Evolutionary conservation across 495 filamentous ascomycete genomes (phyloP), one percentile per base, ranked within the genome.

Genomic region (Talaromyces liani): DNA sequence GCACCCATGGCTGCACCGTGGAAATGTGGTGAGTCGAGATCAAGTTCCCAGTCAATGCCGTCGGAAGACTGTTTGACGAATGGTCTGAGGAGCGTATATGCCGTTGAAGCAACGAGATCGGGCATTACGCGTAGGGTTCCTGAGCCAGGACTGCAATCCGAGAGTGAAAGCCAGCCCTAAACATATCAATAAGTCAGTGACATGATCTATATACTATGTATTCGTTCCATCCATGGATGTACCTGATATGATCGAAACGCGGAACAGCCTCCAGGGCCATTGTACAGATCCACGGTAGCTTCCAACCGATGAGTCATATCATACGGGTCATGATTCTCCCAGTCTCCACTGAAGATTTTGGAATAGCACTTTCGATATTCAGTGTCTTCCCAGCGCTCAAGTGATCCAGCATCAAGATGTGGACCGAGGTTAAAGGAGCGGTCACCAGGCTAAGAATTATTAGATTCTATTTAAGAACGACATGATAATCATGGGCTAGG

Each of bases 1-100:
- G 81, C 79, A 1, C 87, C 87, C 0, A 84, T 87, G 16, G 79
- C 84, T 0, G 89, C 88, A 2, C 90, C 90, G 20, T 90, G 87
- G 12, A 60, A 60, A 1, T 33, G 34, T 16, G 58, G 58, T 4
- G 33, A 29, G 12, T 60, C 58, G 4, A 60, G 20, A 14, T 47
- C 58, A 3, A 60, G 6, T n/a, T 36, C 36, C 36, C 36, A 41
- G 22, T 49, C 24, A 9, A 27, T 5, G 6, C 57, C 33, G n/a
- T 60, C 27, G 22, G 58, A 7, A 16, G 33, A 20, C 36, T 39
- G 58, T 45, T 47, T 31, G 27, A 65, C 55, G 33, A 65, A 63
- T 1, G 64, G 64, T 31, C 64, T 34, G n/a, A 65, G 53, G 16
- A 65, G 7, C 1, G 56, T 53, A 33, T 65, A 65, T n/a, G 64